These are phyloP conservation scores for Phytophthora europaea DNA, from an alignment of 352 stramenopile species.

Conservation along the genomic window DNA sequence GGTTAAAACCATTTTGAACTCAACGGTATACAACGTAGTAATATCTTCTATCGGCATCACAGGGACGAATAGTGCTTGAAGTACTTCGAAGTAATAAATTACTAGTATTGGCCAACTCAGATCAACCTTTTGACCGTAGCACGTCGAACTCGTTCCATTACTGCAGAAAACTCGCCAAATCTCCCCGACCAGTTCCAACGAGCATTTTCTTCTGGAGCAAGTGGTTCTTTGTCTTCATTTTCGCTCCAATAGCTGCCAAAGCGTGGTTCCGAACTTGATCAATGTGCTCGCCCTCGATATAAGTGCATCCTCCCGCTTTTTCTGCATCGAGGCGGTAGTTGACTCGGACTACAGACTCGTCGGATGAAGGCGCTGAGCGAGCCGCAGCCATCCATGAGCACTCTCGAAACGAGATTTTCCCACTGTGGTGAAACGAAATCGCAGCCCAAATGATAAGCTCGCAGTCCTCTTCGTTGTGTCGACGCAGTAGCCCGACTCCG, in stretches of 20 bases:
- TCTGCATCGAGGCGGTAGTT: conserved; percentile 34
- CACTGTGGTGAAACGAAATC: conserved; percentile 40
- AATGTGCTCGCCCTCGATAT: conserved; percentile 41
- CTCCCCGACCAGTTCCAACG: conserved; percentile 23
- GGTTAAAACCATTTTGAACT: no score
- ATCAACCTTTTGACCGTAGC: no score
- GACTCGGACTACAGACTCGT: conserved; percentile 34
- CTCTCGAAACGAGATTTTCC: conserved; percentile 40
- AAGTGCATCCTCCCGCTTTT: conserved; percentile 31
- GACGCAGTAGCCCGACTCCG: conserved; percentile 26
- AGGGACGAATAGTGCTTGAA: no score
- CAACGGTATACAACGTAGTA: no score
- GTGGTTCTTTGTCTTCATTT: conserved; percentile 38
- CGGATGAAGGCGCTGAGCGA: conserved; percentile 15
- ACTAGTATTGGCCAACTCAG: no score
- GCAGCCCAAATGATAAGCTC: conserved; percentile 40
- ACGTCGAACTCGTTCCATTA: neutral
- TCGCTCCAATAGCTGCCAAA: conserved; percentile 31
- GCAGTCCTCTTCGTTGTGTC: conserved; percentile 34
- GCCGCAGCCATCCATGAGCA: conserved; percentile 38
- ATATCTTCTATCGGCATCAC: no score
- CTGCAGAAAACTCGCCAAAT: conserved; percentile 35
- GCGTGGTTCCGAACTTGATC: conserved; percentile 43
- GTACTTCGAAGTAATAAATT: no score
- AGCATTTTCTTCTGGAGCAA: conserved; percentile 41